Evolutionary conservation across 192 early-diverging fungal species (phyloP), one percentile per base, ranked within the genome.

Genomic region (Endogone sp.): DNA sequence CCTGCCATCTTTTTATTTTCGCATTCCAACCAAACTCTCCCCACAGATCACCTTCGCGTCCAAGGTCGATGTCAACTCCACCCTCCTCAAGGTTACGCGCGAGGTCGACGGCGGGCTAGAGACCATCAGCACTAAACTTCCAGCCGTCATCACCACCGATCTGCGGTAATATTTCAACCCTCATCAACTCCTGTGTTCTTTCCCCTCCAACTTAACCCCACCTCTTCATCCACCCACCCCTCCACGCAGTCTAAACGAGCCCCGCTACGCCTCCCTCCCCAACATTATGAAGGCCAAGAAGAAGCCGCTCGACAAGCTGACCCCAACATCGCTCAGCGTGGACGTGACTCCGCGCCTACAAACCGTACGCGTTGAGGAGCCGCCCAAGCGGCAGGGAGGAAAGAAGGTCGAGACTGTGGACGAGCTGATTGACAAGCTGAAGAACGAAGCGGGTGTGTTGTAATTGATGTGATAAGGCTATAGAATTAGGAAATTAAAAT

Each of bases 241-340:
- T 6, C 16, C 37, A 49, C n/a, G 27, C 59, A 71, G 95, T 24
- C 84, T 99, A 66, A 99, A 98, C 84, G 89, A 90, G 75, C 98
- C 98, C 24, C 88, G 95, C 64, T 99, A 94, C 73, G 98, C 94
- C 20, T 95, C 98, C 49, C 85, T 99, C 60, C 94, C 85, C 54
- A 93, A 92, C 83, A 97, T 97, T 76, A 97, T 97, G 97, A 99
- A 99, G 87, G 97, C 97, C 63, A 99, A 97, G 86, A 98, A 97
- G 88, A 99, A 99, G 89, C 92, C 93, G 56, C 75, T 99, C 66
- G 77, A 79, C 62, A 93, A 90, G 76, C 56, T 92, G 25, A 84
- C 89, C 16, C 91, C 92, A 20, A 84, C 84, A 29, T 89, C 94
- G 56, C 83, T 98, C 25, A 89, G 85, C 30, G 89, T 99, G 11